Evolutionary conservation across 164 flowering plant species (phyloP), one percentile per base, ranked within the genome.

Genomic region (Hamamelis virginiana): DNA sequence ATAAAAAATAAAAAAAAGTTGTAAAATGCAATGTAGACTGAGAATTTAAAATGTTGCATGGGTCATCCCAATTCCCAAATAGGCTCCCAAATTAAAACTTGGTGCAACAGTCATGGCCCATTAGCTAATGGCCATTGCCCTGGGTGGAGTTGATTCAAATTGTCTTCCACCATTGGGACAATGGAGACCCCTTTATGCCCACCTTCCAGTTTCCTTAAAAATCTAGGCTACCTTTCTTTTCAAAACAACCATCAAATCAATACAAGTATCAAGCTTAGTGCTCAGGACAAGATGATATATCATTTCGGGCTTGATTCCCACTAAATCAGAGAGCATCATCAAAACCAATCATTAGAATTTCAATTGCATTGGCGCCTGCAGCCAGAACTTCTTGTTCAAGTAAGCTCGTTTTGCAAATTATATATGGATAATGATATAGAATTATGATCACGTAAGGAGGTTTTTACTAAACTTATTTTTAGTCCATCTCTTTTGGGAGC

Each of bases 111-210:
- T 8, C 0, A 33, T 68, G 65, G 60, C 64, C 59, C 60, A 64
- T n/a, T n/a, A n/a, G n/a, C n/a, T n/a, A n/a, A n/a, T n/a, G n/a
- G n/a, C n/a, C n/a, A n/a, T 3, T 57, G 18, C 28, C 60, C 28
- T 28, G 11, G 61, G 73, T 43, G 57, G 64, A 56, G 21, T 12
- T 65, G 38, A 56, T 48, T 66, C 61, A 25, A 47, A 6, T 71
- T 64, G 74, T 64, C 75, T 23, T 59, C 75, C 75, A 50, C 53
- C 12, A 38, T 23, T 50, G 70, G 60, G 66, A 41, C 66, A 72
- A 23, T 50, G 55, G 65, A 61, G 47, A n/a, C 45, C 22, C 21
- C 19, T 13, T 18, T 27, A 55, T 23, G 11, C 27, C 27, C 28
- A 3, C 15, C 38, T 50, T n/a, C 53, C 53, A 0, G 8, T 50